Conservation (phyloP, 441 rosid genomes). For the Mallotus repandus region DNA sequence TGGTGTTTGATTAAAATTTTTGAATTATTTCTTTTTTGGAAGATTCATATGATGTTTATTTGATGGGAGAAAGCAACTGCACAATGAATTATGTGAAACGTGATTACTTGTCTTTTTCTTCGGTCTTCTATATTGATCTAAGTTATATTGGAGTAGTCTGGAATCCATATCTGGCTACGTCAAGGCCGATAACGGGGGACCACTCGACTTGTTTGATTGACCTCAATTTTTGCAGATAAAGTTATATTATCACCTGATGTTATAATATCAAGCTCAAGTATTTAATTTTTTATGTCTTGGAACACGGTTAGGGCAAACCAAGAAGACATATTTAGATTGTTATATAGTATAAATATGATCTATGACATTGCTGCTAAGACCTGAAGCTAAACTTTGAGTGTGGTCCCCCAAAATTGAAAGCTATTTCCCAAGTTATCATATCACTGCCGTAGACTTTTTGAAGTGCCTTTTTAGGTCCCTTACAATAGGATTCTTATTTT, state of each 20-base stretch:
- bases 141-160: not conserved
- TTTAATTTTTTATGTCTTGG: slow-evolving; percentile 15
- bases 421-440: slow-evolving; percentile 16
- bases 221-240: slow-evolving; percentile 17
- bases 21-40: slow-evolving; percentile 19
- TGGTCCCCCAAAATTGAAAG: slow-evolving; percentile 28
- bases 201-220: slow-evolving; percentile 33
- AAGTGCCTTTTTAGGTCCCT: slow-evolving; percentile 4
- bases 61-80: slow-evolving; percentile 9
- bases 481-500: slow-evolving; percentile 6
- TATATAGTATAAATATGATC: slow-evolving; percentile 15
- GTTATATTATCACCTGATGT: slow-evolving; percentile 1
- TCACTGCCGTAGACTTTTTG: slow-evolving; percentile 9
- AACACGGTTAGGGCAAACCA: slow-evolving; percentile 17
- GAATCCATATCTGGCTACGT: slow-evolving; percentile 25
- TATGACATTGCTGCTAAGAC: slow-evolving; percentile 12
- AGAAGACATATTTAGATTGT: slow-evolving; percentile 16
- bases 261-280: slow-evolving; percentile 9
- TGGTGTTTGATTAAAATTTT: slow-evolving; percentile 16
- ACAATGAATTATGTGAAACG: slow-evolving; percentile 1
- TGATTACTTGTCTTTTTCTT: slow-evolving; percentile 9
- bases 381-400: slow-evolving; percentile 19
- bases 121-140: slow-evolving; percentile 2
- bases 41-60: slow-evolving; percentile 31
- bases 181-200: slow-evolving; percentile 33